These are phyloP conservation scores for Hanseniaspora vineae DNA, from an alignment of 805 yeast genomes.

Conservation along the genomic window DNA sequence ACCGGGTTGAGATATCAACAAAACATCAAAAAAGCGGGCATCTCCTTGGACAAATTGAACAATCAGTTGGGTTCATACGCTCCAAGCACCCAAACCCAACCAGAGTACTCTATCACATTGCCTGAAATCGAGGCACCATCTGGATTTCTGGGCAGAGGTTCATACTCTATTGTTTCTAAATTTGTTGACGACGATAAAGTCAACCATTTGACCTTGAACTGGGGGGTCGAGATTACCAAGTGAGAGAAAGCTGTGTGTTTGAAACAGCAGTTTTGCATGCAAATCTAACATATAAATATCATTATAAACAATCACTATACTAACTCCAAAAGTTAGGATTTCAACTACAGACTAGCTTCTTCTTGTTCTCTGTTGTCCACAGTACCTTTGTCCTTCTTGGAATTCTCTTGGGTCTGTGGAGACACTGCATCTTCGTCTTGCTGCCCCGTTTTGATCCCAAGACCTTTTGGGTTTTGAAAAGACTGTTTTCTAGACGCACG, in stretches of 20 bases:
- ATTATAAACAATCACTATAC: neutral
- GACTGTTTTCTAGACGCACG: too few relatives aligned
- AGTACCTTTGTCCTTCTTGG: too few relatives aligned
- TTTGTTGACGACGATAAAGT: conserved; percentile 79
- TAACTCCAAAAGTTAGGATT: too few relatives aligned
- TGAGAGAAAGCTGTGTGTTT: too few relatives aligned
- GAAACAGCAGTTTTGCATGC: conserved; percentile 8
- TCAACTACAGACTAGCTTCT: too few relatives aligned
- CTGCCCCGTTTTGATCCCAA: too few relatives aligned
- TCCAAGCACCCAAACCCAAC: conserved; percentile 73
- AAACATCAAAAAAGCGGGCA: conserved; percentile 74
- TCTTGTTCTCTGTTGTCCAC: too few relatives aligned
- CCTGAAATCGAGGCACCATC: conserved; percentile 81
- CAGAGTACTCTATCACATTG: conserved; percentile 51
- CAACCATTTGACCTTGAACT: conserved; percentile 60
- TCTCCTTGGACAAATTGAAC: conserved; percentile 72
- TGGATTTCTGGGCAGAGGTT: conserved; percentile 80
- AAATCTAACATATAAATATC: neutral
- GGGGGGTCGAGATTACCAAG: conserved; percentile 78
- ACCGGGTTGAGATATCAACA: conserved; percentile 84
- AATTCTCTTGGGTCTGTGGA: too few relatives aligned
- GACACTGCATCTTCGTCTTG: too few relatives aligned
- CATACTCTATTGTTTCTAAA: conserved; percentile 66
- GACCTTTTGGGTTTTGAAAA: too few relatives aligned
- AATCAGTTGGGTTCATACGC: conserved; percentile 88